A percentile compares a stretch with the other conserved stretches of the same genome.
phyloP scores from a whole-genome alignment of 768 basidiomycete genomes.

The Xerocomellus intermedius region DNA sequence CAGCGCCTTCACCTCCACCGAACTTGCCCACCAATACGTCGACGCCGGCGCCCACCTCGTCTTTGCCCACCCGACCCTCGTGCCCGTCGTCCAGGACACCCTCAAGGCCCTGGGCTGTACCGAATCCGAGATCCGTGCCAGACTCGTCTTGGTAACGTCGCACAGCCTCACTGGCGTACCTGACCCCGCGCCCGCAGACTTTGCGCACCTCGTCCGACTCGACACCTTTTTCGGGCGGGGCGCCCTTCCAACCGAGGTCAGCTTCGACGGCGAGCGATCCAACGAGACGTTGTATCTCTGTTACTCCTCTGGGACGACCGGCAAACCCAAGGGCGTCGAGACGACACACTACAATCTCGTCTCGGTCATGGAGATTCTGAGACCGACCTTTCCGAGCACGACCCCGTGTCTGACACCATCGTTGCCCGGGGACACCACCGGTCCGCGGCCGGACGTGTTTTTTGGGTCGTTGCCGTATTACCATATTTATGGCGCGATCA shows the following conservation, averaged over 20 bases:
- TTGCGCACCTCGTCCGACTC: constrained; percentile 37
- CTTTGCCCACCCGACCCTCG: constrained; percentile 61
- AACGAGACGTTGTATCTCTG: constrained; percentile 65
- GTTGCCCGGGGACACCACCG: not conserved
- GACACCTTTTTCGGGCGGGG: constrained; percentile 53
- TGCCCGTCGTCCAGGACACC: constrained; percentile 55
- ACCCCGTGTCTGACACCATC: constrained; percentile 26
- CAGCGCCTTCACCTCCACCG: constrained; percentile 61
- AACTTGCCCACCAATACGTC: constrained; percentile 68
- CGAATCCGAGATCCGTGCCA: constrained; percentile 45
- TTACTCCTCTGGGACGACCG: constrained; percentile 70
- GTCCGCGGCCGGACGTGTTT: constrained; percentile 42
- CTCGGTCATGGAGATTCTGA: constrained; percentile 54
- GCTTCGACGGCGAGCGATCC: constrained; percentile 49
- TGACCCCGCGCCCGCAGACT: constrained; percentile 32
- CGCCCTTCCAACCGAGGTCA: constrained; percentile 49
- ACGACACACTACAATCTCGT: constrained; percentile 71
- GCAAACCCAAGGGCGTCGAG: constrained; percentile 73
- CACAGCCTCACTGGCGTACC: constrained; percentile 42
- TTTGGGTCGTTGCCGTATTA: constrained; percentile 65
- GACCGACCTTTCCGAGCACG: constrained; percentile 41
- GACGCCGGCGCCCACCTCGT: constrained; percentile 65
- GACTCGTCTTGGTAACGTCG: constrained; percentile 56
- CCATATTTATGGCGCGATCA: constrained; percentile 58
- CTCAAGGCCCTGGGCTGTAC: constrained; percentile 50